A percentile compares a stretch with the other conserved stretches of the same genome.
phyloP scores from a whole-genome alignment of 2,329 filamentous ascomycete species.

The Nigrospora osmanthi region DNA sequence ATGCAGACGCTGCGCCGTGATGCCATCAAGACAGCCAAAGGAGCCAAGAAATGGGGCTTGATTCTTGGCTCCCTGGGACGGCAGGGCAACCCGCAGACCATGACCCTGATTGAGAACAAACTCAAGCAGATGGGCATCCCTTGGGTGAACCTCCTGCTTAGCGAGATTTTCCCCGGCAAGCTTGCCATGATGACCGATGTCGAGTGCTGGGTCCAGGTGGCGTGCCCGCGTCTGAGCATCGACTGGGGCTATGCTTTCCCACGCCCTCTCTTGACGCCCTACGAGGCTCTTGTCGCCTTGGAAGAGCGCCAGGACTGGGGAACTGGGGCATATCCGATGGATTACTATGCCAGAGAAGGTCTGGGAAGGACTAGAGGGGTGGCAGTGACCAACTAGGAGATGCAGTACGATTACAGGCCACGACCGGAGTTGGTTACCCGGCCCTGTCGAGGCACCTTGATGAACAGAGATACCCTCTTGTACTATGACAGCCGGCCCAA shows the following conservation, averaged over 20 bases:
- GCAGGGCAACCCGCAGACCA: slow-evolving; percentile 91
- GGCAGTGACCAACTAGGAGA: background rate
- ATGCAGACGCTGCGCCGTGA: slow-evolving; percentile 74
- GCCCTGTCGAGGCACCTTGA: no score
- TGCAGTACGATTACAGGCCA: no score
- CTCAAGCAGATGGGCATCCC: slow-evolving; percentile 66
- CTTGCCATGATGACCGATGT: slow-evolving; percentile 88
- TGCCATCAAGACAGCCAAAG: slow-evolving; percentile 69
- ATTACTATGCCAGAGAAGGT: slow-evolving; percentile 92
- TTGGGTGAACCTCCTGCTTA: slow-evolving; percentile 78
- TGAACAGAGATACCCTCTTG: no score
- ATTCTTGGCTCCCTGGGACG: slow-evolving; percentile 88
- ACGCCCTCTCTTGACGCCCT: slow-evolving; percentile 80
- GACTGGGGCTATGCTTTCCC: slow-evolving; percentile 98
- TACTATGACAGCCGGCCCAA: no score
- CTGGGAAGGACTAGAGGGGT: slow-evolving; percentile 59
- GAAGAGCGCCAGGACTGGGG: slow-evolving; percentile 72
- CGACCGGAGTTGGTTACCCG: no score
- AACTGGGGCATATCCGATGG: slow-evolving; percentile 82
- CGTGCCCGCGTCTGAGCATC: slow-evolving; percentile 92
- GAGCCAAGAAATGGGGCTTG: slow-evolving; percentile 84
- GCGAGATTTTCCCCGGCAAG: slow-evolving; percentile 95
- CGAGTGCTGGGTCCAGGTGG: slow-evolving; percentile 97
- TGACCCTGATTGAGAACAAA: slow-evolving; percentile 75
- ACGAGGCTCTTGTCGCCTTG: slow-evolving; percentile 88